A percentile compares a stretch with the other conserved stretches of the same genome.
Conservation (phyloP, 1,139 yeast species). For the Pichia sp. region DNA sequence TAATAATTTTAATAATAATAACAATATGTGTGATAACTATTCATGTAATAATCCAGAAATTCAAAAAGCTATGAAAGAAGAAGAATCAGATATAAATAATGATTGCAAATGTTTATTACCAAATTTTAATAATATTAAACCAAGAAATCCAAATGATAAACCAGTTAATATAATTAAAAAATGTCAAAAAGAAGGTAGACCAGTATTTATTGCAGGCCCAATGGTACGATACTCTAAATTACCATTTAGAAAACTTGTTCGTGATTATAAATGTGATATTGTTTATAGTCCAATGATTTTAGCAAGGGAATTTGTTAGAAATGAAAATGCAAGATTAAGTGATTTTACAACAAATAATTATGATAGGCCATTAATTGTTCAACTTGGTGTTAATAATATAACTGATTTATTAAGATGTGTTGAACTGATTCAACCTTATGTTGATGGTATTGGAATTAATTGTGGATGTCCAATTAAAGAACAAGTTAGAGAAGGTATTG, state of each 20-base stretch:
- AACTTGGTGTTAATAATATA: conserved; percentile 85
- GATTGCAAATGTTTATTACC: background rate
- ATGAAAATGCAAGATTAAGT: conserved; percentile 68
- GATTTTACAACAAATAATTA: conserved; percentile 74
- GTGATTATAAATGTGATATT: conserved; percentile 71
- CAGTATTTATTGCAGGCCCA: conserved; percentile 84
- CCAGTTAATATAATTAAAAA: conserved; percentile 49
- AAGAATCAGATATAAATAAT: background rate
- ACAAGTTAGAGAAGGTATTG: conserved; percentile 92
- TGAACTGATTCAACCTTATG: conserved; percentile 82
- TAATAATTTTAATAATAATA: too few relatives aligned
- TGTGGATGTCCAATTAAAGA: conserved; percentile 98
- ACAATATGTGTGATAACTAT: too few relatives aligned
- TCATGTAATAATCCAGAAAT: background rate
- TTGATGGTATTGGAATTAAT: conserved; percentile 90
- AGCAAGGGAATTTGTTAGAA: conserved; percentile 90
- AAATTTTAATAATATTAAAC: background rate
- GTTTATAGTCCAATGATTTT: conserved; percentile 95
- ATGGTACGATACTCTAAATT: conserved; percentile 95
- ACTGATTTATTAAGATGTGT: conserved; percentile 79
- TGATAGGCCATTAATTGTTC: conserved; percentile 76
- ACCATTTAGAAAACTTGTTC: conserved; percentile 77
- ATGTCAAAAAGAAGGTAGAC: conserved; percentile 43
- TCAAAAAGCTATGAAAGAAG: background rate
- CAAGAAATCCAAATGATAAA: conserved; percentile 43